Evolutionary conservation across 169 alveolate genomes (phyloP), one percentile per base, ranked within the genome.

Genomic region (Babesia ovis): DNA sequence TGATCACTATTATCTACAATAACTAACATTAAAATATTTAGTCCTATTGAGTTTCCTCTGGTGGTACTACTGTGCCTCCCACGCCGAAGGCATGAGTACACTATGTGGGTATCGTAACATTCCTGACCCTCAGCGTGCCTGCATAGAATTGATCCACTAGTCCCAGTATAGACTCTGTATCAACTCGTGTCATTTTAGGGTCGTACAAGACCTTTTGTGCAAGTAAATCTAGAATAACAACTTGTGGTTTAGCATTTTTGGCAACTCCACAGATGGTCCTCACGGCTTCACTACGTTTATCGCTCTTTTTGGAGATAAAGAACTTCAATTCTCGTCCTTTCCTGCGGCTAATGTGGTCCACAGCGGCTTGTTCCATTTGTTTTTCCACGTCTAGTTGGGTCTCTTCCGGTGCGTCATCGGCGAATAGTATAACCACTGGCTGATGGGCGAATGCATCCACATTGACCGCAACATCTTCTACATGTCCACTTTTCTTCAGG

Each of bases 381-480:
- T 23, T 12, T 32, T 54, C 72, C 25, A 72, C 48, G n/a, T 11
- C 69, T 4, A 48, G 45, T 37, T 48, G 77, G n/a, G 32, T 74
- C 68, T 72, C 60, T 1, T 32, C 41, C 37, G 46, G 53, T 23
- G 46, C 58, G 43, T 59, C 62, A 48, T 81, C 89, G 31, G 80
- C 81, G 68, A 81, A 64, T 20, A 68, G 79, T 0, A 81, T 41
- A 22, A 81, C 59, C n/a, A 73, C 64, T 9, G 89, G 89, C 58
- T 66, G 46, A 59, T 72, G 85, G 3, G 85, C 86, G 34, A 81
- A 46, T 9, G 66, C 85, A 53, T 73, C 89, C 16, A 60, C 64
- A 31, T 74, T 73, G 27, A 61, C 72, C n/a, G 82, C 72, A 14
- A 61, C 62, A 54, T 59, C 73, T n/a, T 66, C 77, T 4, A 72